phyloP scores from a whole-genome alignment of 164 flowering plant species.

The Dillenia turbinata region DNA sequence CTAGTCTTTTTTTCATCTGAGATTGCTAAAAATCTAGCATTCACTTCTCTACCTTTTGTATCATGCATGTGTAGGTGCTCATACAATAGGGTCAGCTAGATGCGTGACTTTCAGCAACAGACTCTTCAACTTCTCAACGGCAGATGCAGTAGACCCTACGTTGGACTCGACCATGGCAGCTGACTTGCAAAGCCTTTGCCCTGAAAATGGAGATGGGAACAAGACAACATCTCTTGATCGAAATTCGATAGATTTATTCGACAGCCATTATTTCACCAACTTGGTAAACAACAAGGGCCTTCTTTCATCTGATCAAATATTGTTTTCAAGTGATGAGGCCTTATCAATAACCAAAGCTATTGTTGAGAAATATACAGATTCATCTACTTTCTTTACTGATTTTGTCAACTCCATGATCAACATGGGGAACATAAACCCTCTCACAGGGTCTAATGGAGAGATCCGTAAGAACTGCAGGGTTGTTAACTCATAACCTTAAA shows the following conservation, averaged over 20 bases:
- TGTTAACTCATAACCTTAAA: slow-evolving; percentile 25
- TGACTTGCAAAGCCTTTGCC: slow-evolving; percentile 55
- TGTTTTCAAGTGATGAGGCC: slow-evolving; percentile 45
- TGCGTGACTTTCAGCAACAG: slow-evolving; percentile 60
- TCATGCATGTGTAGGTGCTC: slow-evolving; percentile 44
- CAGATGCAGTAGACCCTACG: slow-evolving; percentile 54
- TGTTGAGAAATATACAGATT: slow-evolving; percentile 47
- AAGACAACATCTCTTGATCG: slow-evolving; percentile 46
- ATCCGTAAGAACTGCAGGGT: slow-evolving; percentile 64
- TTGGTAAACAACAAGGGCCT: slow-evolving; percentile 54
- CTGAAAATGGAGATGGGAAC: slow-evolving; percentile 55
- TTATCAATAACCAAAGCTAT: slow-evolving; percentile 37
- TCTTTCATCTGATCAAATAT: slow-evolving; percentile 56
- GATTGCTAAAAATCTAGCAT: too few relatives aligned
- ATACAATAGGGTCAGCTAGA: slow-evolving; percentile 71
- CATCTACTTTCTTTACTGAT: slow-evolving; percentile 39
- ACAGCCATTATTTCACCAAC: slow-evolving; percentile 79
- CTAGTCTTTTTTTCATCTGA: neutral
- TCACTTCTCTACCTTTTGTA: too few relatives aligned
- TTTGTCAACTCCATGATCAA: slow-evolving; percentile 68
- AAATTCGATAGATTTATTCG: slow-evolving; percentile 62
- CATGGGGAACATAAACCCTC: slow-evolving; percentile 63
- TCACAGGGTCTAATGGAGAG: slow-evolving; percentile 58
- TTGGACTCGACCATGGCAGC: slow-evolving; percentile 38
- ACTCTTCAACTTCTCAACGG: slow-evolving; percentile 57